phyloP scores from a whole-genome alignment of 306 rosid species.

The Ceratonia siliqua region DNA sequence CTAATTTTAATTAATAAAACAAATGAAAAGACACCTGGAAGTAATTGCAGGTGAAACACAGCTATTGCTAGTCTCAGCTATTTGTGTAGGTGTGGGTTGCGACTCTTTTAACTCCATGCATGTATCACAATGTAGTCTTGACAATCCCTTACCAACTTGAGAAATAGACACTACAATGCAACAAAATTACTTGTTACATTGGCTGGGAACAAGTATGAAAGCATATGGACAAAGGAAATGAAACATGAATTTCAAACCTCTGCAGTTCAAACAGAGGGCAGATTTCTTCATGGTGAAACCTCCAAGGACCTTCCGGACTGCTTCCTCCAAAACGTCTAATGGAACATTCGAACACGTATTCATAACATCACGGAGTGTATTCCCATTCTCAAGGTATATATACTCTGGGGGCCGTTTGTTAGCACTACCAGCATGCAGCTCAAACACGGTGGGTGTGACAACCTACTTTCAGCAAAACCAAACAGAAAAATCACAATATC shows the following conservation, averaged over 20 bases:
- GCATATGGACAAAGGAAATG: conserved; percentile 1
- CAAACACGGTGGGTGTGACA: conserved; percentile 74
- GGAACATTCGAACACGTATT: conserved; percentile 53
- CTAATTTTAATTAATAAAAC: not conserved
- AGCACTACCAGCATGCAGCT: conserved; percentile 88
- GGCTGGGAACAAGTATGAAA: not conserved
- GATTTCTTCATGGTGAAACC: conserved; percentile 54
- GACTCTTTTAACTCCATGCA: conserved; percentile 56
- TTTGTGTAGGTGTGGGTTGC: conserved; percentile 32
- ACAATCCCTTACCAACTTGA: conserved; percentile 32
- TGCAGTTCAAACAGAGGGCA: conserved; percentile 66
- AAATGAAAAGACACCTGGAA: conserved; percentile 30
- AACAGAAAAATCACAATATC: conserved; percentile 12
- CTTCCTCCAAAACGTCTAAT: conserved; percentile 55
- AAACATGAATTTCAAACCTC: conserved; percentile 57
- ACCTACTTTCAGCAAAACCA: conserved; percentile 51
- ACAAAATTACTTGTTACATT: conserved; percentile 2
- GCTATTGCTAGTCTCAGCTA: conserved; percentile 17
- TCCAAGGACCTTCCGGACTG: conserved; percentile 57
- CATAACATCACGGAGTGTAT: conserved; percentile 78
- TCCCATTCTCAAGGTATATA: conserved; percentile 67
- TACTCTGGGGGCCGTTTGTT: conserved; percentile 86
- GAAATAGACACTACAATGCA: conserved; percentile 42
- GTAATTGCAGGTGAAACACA: conserved; percentile 27
- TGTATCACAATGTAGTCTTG: conserved; percentile 62